Base-by-base conservation (phyloP, 345 rosid species). In the Cardamine resedifolia region DNA sequence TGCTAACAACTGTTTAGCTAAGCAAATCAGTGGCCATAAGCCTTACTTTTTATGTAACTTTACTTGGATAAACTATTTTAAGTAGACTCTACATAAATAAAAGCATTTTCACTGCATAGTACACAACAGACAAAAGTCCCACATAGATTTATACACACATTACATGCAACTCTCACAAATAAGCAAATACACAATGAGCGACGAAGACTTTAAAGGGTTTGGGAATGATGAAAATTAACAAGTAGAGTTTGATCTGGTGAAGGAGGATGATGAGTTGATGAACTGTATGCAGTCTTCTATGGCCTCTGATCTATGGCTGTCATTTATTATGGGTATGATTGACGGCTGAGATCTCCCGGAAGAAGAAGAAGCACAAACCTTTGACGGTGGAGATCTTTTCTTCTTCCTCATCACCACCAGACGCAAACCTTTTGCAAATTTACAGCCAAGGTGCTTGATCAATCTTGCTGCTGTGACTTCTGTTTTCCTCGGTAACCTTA, bases 221-320 rank as follows among this genome's bases (percentile, higher is more conserved):
- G 10, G 12, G 24, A 56, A 14, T 66, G 33, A 67, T 50, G 44
- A 61, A 68, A 69, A 36, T 76, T 34, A 76, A 55, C 53, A 61
- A 27, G 76, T 74, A 53, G 94, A 83, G 49, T 78, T 83, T 33
- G 90, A 88, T 79, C 89, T 77, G 8, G 88, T 80, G 58, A 84
- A 66, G 43, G 88, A 83, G 26, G 91, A 79, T 11, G 96, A 85
- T 4, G 91, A 78, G 79, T 90, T 85, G 70, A 92, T 88, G 82
- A 90, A 92, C 79, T 88, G 70, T 31, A 92, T 90, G 76, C 98
- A 92, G 62, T 88, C 96, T 68, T 90, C 86, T 20, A 92, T 86
- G 24, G 92, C 91, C 74, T 89, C 88, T 64, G 72, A 79, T 77
- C 88, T 82, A 47, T 83, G 86, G 48, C 81, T 70, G 66, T 92